These are phyloP conservation scores for Trypanosomatidae sp. DNA, from an alignment of 208 protist genomes.

Conservation along the genomic window DNA sequence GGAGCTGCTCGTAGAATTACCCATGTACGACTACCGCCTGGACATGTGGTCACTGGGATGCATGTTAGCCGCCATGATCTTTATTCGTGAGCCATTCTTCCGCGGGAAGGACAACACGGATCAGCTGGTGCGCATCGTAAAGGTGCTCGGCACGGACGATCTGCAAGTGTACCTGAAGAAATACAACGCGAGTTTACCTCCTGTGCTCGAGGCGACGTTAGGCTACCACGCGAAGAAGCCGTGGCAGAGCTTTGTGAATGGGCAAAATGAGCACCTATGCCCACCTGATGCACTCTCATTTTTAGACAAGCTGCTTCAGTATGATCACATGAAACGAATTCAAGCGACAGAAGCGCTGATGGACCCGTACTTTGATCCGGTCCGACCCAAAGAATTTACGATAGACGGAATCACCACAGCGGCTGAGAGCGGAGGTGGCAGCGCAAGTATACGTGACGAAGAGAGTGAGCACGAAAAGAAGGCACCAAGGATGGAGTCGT, in stretches of 20 bases:
- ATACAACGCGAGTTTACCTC: slow-evolving; percentile 95
- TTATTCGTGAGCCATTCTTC: slow-evolving; percentile 99
- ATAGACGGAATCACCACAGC: slow-evolving; percentile 1
- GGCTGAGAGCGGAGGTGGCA: background rate
- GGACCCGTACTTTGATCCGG: slow-evolving; percentile 98
- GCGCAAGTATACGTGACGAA: slow-evolving; percentile 11
- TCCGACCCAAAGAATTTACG: slow-evolving; percentile 52
- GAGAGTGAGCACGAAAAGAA: slow-evolving; percentile 24
- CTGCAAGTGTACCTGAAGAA: slow-evolving; percentile 96
- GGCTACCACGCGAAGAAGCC: slow-evolving; percentile 89
- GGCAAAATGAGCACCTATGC: slow-evolving; percentile 96
- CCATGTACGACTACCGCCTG: slow-evolving; percentile 99
- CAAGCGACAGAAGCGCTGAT: slow-evolving; percentile 98
- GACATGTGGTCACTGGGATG: slow-evolving; percentile 99
- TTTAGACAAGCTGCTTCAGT: slow-evolving; percentile 97
- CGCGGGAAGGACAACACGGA: slow-evolving; percentile 99
- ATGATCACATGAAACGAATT: slow-evolving; percentile 97
- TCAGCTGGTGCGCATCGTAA: slow-evolving; percentile 97
- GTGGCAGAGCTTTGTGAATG: slow-evolving; percentile 94
- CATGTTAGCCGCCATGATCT: slow-evolving; percentile 99
- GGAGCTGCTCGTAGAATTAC: slow-evolving; percentile 98
- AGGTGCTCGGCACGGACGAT: slow-evolving; percentile 98
- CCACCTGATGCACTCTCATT: slow-evolving; percentile 98
- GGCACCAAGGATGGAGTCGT: background rate
- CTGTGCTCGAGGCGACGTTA: slow-evolving; percentile 90